Evolutionary conservation across 2,329 filamentous ascomycete genomes (phyloP).

Genomic region (Exserohilum turcica): DNA sequence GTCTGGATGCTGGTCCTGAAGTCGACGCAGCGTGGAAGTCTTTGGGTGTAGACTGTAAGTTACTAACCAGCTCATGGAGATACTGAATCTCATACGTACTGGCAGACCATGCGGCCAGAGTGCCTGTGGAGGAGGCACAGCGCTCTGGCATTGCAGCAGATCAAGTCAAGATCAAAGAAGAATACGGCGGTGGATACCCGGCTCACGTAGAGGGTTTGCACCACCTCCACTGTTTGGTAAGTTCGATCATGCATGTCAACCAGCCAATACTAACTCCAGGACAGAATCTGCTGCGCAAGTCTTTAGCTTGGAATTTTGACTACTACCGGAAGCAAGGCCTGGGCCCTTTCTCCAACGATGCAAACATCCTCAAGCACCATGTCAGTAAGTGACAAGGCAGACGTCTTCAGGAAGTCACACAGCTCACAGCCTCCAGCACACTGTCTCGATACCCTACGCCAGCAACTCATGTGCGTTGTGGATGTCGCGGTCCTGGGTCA

Average conservation of each 20-base stretch:
- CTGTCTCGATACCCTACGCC: conserved; percentile 66
- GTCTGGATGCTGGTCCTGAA: conserved; percentile 56
- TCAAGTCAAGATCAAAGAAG: conserved; percentile 62
- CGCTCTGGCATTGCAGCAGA: conserved; percentile 57
- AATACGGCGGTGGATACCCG: conserved; percentile 64
- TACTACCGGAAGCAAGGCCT: conserved; percentile 59
- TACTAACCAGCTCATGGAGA: neutral
- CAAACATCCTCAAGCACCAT: conserved; percentile 60
- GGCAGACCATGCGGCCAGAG: conserved; percentile 49
- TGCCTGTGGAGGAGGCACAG: conserved; percentile 56
- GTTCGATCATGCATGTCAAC: neutral
- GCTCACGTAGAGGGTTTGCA: conserved; percentile 63
- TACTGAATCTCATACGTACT: neutral
- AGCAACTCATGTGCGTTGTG: conserved; percentile 67
- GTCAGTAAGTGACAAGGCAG: conserved; percentile 55
- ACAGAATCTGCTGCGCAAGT: conserved; percentile 64
- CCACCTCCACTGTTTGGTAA: conserved; percentile 63
- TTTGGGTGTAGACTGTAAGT: conserved; percentile 57
- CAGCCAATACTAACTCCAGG: neutral
- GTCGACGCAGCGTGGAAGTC: conserved; percentile 64
- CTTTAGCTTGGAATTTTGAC: conserved; percentile 63
- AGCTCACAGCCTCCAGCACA: conserved; percentile 48
- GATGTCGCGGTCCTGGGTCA: conserved; percentile 66
- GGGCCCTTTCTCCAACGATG: conserved; percentile 62
- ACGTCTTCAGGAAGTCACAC: neutral